Percentiles rank a stretch among this genome's conserved stretches.
Evolutionary conservation across 2,329 filamentous ascomycete species (phyloP).

Genomic region (Colletotrichum aenigma): DNA sequence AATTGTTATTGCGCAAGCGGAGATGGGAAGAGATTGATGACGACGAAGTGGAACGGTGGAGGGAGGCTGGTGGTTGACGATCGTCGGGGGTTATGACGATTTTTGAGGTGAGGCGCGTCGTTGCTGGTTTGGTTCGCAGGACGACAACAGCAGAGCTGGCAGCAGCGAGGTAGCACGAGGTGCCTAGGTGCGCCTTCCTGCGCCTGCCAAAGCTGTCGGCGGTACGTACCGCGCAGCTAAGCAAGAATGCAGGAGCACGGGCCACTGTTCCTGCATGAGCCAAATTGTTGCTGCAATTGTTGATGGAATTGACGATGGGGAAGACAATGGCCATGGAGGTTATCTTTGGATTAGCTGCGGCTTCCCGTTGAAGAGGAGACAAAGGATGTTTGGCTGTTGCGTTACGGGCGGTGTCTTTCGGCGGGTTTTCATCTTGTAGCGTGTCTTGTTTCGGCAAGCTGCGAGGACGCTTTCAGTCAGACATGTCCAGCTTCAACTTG

Average conservation of each 20-base stretch:
- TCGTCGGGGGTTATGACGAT: slow-evolving; percentile 19
- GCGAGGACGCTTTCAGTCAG: not conserved
- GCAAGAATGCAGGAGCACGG: slow-evolving; percentile 7
- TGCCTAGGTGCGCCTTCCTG: not conserved
- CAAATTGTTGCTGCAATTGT: not conserved
- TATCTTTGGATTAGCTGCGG: not conserved
- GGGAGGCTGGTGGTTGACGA: slow-evolving; percentile 6
- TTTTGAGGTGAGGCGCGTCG: slow-evolving; percentile 21
- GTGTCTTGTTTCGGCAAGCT: not conserved
- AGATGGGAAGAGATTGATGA: slow-evolving; percentile 2
- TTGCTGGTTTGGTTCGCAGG: slow-evolving; percentile 17
- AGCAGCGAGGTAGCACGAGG: not conserved
- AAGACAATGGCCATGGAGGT: not conserved
- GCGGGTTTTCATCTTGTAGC: not conserved
- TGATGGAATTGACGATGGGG: not conserved
- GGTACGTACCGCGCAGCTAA: slow-evolving; percentile 6
- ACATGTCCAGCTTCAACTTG: not conserved
- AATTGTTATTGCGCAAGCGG: not conserved
- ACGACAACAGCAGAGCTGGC: slow-evolving; percentile 5
- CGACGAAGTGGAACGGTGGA: slow-evolving; percentile 3
- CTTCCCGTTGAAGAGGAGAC: not conserved
- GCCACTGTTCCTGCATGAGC: not conserved
- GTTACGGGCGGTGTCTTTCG: not conserved
- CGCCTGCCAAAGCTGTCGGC: not conserved
- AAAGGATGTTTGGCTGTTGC: not conserved